Base-by-base conservation (phyloP, 495 filamentous ascomycete species). In the Immersiella caudata region DNA sequence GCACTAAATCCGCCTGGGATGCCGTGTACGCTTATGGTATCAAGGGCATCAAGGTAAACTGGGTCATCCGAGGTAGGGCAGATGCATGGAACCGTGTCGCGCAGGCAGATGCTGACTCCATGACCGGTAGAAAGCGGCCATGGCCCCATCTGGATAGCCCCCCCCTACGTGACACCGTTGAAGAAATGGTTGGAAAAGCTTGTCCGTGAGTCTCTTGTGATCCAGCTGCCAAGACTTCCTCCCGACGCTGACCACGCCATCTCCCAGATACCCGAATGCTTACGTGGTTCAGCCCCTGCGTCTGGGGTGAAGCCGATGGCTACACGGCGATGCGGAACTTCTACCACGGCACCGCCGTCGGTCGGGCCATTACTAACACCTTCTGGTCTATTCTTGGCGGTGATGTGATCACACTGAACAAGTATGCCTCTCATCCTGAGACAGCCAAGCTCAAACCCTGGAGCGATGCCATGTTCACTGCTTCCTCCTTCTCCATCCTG, bases 1-100 rank as follows among this genome's bases (percentile, higher is more conserved):
- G 85, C 9, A 87, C 85, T 0, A 96, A 96, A 74, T 91, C 89
- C 4, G 90, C 85, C 0, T 93, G 86, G 82, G 93, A 96, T 80
- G 86, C 87, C 2, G 91, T 87, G 0, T 93, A 93, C 70, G 81
- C 84, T 2, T 90, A 87, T 71, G 89, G 87, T 1, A 81, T 84
- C 0, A 79, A 83, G 0, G 91, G 90, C 1, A 80, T 89, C 58
- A 78, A 86, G 33, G 90, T 96, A 2, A 83, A 92, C 68, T 92
- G 88, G 91, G 80, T 96, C 27, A 93, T 97, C 67, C 85, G 93
- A 65, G 79, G 82, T 84, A 70, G 27, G 78, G 60, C 40, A 14
- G 11, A 12, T 5, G 40, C 16, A 12, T 6, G 8, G 56, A 26
- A 20, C 16, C 56, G 4, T 4, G 9, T 22, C 22, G 9, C 35